A percentile compares a stretch with the other conserved stretches of the same genome.
Conservation (phyloP, 2,329 filamentous ascomycete species). For the Colletotrichum abscissum region DNA sequence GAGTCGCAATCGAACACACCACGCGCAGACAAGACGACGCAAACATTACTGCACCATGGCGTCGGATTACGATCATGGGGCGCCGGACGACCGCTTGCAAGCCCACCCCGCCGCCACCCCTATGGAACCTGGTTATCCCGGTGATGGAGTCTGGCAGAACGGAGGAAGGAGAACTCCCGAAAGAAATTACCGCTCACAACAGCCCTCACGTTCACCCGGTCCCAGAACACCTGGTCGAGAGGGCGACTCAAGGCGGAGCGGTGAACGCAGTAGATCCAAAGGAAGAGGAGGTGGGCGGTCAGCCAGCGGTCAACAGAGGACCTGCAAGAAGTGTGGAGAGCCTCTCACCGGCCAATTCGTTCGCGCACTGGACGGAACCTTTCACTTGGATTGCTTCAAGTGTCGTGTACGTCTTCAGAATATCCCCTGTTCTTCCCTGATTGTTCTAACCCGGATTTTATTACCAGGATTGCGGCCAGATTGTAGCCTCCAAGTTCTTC, state of each 20-base stretch:
- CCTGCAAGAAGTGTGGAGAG: constrained; percentile 90
- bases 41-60: constrained; percentile 48
- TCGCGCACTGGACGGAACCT: constrained; percentile 90
- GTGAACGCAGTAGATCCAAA: constrained; percentile 68
- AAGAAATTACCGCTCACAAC: constrained; percentile 44
- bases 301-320: constrained; percentile 69
- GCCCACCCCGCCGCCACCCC: constrained; percentile 40
- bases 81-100: constrained; percentile 51
- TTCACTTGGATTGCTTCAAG: constrained; percentile 97
- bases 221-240: constrained; percentile 40
- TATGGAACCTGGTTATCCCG: constrained; percentile 45
- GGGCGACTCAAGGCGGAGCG: constrained; percentile 63
- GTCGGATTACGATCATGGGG: constrained; percentile 58
- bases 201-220: constrained; percentile 49
- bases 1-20: constrained; percentile 34
- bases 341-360: constrained; percentile 95
- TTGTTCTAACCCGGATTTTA: constrained; percentile 19
- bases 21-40: constrained; percentile 10
- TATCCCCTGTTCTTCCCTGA: constrained; percentile 15
- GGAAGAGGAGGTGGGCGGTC: constrained; percentile 62
- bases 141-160: constrained; percentile 51
- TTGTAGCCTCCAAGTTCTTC: constrained; percentile 99
- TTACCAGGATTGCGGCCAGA: constrained; percentile 89
- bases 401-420: constrained; percentile 74
- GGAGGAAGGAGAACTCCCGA: constrained; percentile 51